Conservation (phyloP, 1,284 basidiomycete species). For the Afroboletus lepidellus region DNA sequence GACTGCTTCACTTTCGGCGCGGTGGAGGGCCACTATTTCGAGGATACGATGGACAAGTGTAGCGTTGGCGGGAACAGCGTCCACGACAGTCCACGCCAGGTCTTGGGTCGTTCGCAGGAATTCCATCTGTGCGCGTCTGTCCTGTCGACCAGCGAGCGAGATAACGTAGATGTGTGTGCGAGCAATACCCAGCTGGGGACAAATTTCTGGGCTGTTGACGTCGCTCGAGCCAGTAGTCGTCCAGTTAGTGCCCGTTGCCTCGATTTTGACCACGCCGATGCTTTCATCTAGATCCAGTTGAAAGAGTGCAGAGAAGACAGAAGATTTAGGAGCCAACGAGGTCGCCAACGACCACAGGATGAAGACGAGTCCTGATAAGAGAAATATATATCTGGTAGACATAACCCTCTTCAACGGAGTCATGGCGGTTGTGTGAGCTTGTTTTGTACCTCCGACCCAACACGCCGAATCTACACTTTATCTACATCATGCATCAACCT, state of each 20-base stretch:
- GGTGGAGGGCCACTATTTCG: conserved; percentile 40
- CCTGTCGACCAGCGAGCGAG: conserved; percentile 36
- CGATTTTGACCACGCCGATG: not conserved
- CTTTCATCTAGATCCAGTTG: conserved; percentile 11
- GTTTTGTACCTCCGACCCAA: too few species aligned
- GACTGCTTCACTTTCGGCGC: conserved; percentile 20
- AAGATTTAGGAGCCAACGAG: conserved; percentile 14
- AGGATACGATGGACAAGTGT: conserved; percentile 41
- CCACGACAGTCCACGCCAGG: conserved; percentile 53
- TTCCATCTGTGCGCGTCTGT: conserved; percentile 29
- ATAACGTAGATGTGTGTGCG: conserved; percentile 51
- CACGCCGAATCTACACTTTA: too few species aligned
- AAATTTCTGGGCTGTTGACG: conserved; percentile 18
- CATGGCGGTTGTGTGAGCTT: too few species aligned
- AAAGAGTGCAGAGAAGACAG: conserved; percentile 14
- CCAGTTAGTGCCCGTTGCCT: not conserved
- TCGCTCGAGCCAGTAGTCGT: conserved; percentile 21
- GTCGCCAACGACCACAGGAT: conserved; percentile 25
- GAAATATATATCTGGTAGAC: conserved; percentile 28
- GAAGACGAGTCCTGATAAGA: conserved; percentile 25
- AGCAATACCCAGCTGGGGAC: conserved; percentile 15
- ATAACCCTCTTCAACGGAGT: conserved; percentile 9
- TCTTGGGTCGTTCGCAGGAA: conserved; percentile 20
- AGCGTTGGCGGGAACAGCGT: conserved; percentile 43
- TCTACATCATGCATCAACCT: too few species aligned